These are phyloP conservation scores for Glycine latifolia DNA, from an alignment of 306 rosid genomes.

Conservation along the genomic window DNA sequence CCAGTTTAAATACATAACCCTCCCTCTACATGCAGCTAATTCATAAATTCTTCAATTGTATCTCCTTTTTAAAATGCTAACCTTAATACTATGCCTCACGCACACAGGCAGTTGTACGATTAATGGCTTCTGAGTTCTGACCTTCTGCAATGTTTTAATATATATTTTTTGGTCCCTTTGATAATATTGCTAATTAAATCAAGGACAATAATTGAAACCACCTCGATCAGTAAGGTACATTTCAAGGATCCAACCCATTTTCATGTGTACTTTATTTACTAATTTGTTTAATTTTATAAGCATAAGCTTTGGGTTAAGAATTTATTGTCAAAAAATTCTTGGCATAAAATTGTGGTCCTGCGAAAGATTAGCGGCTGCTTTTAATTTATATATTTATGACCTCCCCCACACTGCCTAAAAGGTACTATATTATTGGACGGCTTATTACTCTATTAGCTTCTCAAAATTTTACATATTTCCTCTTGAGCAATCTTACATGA, in stretches of 20 bases:
- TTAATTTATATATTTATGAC: conserved; percentile 22
- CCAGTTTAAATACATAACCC: background rate
- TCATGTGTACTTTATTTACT: too few species aligned
- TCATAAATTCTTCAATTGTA: background rate
- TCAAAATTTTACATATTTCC: too few species aligned
- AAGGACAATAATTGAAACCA: too few species aligned
- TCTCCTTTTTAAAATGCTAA: conserved; percentile 5
- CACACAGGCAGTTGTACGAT: conserved; percentile 36
- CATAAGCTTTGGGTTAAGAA: too few species aligned
- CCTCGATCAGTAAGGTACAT: too few species aligned
- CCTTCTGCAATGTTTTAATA: conserved; percentile 15
- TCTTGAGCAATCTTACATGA: too few species aligned
- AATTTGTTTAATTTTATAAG: too few species aligned
- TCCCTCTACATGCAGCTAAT: conserved; percentile 41
- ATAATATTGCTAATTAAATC: too few species aligned
- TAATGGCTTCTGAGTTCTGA: conserved; percentile 44
- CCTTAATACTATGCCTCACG: conserved; percentile 23
- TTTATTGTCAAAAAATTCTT: background rate
- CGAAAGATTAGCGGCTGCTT: conserved; percentile 10
- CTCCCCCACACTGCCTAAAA: conserved; percentile 26
- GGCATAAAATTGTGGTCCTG: conserved; percentile 42
- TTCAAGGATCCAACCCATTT: too few species aligned
- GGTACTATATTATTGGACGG: too few species aligned
- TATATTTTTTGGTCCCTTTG: too few species aligned
- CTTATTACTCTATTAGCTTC: background rate